These are phyloP conservation scores for Catenaria anguillulae DNA, from an alignment of 371 early-diverging fungal species.

Conservation along the genomic window DNA sequence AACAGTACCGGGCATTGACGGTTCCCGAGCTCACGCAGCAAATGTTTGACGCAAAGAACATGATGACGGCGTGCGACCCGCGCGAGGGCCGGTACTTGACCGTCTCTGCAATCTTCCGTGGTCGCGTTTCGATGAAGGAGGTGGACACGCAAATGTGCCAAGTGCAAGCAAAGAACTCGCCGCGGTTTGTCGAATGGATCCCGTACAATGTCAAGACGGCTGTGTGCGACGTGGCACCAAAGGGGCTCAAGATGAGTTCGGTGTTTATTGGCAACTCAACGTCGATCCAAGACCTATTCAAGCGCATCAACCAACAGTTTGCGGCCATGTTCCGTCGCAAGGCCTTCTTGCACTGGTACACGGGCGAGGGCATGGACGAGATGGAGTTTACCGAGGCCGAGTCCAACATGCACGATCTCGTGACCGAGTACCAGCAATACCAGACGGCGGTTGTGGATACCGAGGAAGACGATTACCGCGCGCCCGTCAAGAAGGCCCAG, in stretches of 20 bases:
- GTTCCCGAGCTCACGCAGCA: too few relatives aligned
- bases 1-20: constrained; percentile 36
- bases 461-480: too few relatives aligned
- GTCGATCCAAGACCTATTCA: constrained; percentile 80
- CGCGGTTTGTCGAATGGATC: too few relatives aligned
- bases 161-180: constrained; percentile 73
- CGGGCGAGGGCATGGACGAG: constrained; percentile 94
- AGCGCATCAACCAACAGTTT: constrained; percentile 88
- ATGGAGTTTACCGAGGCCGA: too few relatives aligned
- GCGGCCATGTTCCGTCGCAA: constrained; percentile 88
- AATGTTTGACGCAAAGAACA: too few relatives aligned
- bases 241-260: constrained; percentile 66
- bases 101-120: constrained; percentile 78
- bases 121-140: constrained; percentile 55
- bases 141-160: constrained; percentile 82
- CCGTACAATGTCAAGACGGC: constrained; percentile 93
- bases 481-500: too few relatives aligned
- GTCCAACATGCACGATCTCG: constrained; percentile 97
- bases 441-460: too few relatives aligned
- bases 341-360: constrained; percentile 96
- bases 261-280: constrained; percentile 91
- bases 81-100: constrained; percentile 70
- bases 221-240: constrained; percentile 79
- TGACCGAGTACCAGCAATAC: constrained; percentile 23
- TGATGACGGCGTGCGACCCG: constrained; percentile 30